A percentile compares a stretch with the other conserved stretches of the same genome.
phyloP scores from a whole-genome alignment of 1,284 basidiomycete species.

The Cutaneotrichosporon mucoides region DNA sequence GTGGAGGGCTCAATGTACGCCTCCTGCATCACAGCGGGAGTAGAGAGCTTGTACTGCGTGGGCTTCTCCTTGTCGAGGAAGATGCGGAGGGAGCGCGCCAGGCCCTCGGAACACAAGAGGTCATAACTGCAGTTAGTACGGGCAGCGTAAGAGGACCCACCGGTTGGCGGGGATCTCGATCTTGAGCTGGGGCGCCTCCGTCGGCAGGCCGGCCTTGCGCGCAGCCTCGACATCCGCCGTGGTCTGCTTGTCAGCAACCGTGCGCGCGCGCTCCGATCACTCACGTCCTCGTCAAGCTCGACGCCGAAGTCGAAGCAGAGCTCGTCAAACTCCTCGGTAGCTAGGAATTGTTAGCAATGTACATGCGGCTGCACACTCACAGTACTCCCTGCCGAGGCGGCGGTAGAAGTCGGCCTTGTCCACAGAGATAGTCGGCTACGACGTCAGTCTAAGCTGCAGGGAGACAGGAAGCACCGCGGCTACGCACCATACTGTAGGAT shows the following conservation, averaged over 20 bases:
- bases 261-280: constrained; percentile 52
- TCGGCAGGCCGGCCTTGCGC: constrained; percentile 73
- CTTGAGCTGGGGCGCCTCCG: constrained; percentile 88
- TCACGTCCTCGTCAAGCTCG: constrained; percentile 93
- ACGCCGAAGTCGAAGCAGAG: constrained; percentile 97
- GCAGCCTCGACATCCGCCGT: constrained; percentile 80
- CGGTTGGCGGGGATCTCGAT: constrained; percentile 97
- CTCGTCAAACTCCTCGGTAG: constrained; percentile 88
- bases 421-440: constrained; percentile 82
- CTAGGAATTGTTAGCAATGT: constrained; percentile 50
- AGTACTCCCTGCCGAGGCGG: constrained; percentile 76
- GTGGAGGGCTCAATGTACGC: constrained; percentile 68
- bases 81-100: constrained; percentile 78
- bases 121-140: constrained; percentile 68
- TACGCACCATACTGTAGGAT: background rate
- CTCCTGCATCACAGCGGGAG: constrained; percentile 65
- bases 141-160: constrained; percentile 43
- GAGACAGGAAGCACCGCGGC: background rate
- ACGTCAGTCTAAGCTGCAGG: constrained; percentile 1
- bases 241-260: constrained; percentile 56
- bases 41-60: constrained; percentile 67
- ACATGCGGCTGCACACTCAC: constrained; percentile 51
- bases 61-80: constrained; percentile 72
- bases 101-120: constrained; percentile 94
- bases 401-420: constrained; percentile 93